Conservation (phyloP, 2,329 filamentous ascomycete species). For the Periconia digitata region DNA sequence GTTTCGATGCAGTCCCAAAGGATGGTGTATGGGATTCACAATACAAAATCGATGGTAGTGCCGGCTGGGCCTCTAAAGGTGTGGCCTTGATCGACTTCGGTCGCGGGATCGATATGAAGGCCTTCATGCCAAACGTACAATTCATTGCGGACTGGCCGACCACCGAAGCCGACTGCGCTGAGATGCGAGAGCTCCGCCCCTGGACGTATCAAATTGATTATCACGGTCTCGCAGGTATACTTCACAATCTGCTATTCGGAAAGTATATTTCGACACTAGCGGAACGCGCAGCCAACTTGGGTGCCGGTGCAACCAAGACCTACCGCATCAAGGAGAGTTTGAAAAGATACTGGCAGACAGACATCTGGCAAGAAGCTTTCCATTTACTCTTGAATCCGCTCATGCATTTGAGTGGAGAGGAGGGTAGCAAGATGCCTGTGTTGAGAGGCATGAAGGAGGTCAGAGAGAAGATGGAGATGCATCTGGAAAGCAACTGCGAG, state of each 20-base stretch:
- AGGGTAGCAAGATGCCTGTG: conserved; percentile 70
- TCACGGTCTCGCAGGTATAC: conserved; percentile 83
- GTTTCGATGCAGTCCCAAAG: conserved; percentile 62
- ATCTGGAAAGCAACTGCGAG: conserved; percentile 80
- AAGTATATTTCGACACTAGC: conserved; percentile 84
- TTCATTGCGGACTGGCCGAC: conserved; percentile 98
- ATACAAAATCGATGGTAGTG: conserved; percentile 72
- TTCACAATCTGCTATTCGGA: conserved; percentile 89
- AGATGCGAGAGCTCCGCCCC: conserved; percentile 89
- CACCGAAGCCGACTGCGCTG: conserved; percentile 81
- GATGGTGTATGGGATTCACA: conserved; percentile 58
- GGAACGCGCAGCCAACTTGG: conserved; percentile 54
- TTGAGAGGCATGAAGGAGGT: conserved; percentile 67
- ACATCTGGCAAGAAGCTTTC: conserved; percentile 84
- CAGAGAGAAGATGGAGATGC: conserved; percentile 79
- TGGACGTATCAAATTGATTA: conserved; percentile 99
- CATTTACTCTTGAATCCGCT: conserved; percentile 83
- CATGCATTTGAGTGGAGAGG: conserved; percentile 65
- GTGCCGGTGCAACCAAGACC: conserved; percentile 61
- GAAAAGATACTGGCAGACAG: conserved; percentile 96
- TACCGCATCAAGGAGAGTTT: conserved; percentile 81
- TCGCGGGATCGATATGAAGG: conserved; percentile 88
- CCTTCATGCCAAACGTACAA: conserved; percentile 73
- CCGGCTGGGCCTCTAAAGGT: conserved; percentile 80
- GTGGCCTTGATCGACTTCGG: conserved; percentile 93